phyloP scores from a whole-genome alignment of 345 rosid genomes.

The Populus deltoides region DNA sequence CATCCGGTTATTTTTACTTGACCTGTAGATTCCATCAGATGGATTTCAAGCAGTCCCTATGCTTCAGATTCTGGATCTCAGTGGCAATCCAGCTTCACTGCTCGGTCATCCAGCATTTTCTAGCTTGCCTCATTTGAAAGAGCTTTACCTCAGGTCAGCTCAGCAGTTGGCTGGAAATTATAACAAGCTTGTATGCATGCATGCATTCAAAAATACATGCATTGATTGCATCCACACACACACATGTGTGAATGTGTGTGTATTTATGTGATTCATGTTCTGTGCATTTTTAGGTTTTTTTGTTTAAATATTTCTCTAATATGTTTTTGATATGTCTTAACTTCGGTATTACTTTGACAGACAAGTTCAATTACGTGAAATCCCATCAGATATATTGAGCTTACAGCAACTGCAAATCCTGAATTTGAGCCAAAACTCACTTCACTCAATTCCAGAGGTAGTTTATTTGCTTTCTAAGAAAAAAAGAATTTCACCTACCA shows the following conservation, averaged over 20 bases:
- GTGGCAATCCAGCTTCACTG: constrained; percentile 63
- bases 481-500: not conserved
- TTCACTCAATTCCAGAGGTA: constrained; percentile 73
- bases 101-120: constrained; percentile 59
- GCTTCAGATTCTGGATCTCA: constrained; percentile 79
- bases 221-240: not conserved
- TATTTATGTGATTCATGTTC: not conserved
- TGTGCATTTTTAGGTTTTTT: not conserved
- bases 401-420: constrained; percentile 59
- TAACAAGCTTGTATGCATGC: not conserved
- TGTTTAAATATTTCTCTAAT: not conserved
- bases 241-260: not conserved
- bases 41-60: constrained; percentile 66
- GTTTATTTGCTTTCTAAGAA: not conserved
- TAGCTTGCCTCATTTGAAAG: constrained; percentile 60
- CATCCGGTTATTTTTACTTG: constrained; percentile 14
- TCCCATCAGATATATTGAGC: constrained; percentile 63
- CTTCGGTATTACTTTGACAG: constrained; percentile 38
- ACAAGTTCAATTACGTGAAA: constrained; percentile 60
- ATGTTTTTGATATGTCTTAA: constrained; percentile 13
- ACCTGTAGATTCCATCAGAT: constrained; percentile 60
- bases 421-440: constrained; percentile 75
- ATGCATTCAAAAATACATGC: not conserved
- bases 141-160: constrained; percentile 76
- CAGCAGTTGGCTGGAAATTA: constrained; percentile 17